Base-by-base conservation (phyloP, 108 stramenopile species). In the Aurantiochytrium sp. region DNA sequence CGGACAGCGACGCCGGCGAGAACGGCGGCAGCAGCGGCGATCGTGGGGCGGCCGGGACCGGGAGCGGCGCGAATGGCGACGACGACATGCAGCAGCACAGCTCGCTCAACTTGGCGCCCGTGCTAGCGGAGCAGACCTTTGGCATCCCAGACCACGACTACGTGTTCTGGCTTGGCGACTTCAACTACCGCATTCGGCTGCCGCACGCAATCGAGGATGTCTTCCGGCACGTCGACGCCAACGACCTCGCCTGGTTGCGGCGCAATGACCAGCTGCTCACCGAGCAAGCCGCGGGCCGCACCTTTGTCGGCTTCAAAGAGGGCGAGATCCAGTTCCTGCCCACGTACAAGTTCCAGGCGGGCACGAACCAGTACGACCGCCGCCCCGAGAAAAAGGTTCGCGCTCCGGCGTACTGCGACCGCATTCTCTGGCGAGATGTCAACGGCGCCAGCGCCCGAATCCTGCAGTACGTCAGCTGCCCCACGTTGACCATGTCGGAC, bases 331-430 rank as follows among this genome's bases (percentile, higher is more conserved):
- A 88, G 12, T 99, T 99, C 88, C 87, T 87, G 31, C 98, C 98
- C 2, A 99, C 99, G 22, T 99, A 98, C 93, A 99, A 99, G 92
- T 98, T 97, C 91, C 96, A 98, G 88, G 97, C 98, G 3, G 98
- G 98, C 21, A 98, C 97, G 24, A 94, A 96, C 87, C 54, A 88
- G 21, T 99, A 96, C 86, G 99, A 99, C 68, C 92, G 95, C 48
- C 93, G 99, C 4, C 97, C 98, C 1, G 98, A 99, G 41, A 99
- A 99, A 91, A 99, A 99, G 81, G 69, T 97, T 34, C 95, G 99
- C n/a, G 98, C 98, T 5, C 99, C 99, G 8, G 99, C 99, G 19
- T 99, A 98, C 97, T 99, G 99, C 88, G 99, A 99, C 90, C 97
- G 99, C 39, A 93, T 99, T 55, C 91, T 99, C 37, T 99, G 98